Evolutionary conservation across 179 eudicot species (phyloP), one percentile per base, ranked within the genome.

Genomic region (Drosera spatulata): DNA sequence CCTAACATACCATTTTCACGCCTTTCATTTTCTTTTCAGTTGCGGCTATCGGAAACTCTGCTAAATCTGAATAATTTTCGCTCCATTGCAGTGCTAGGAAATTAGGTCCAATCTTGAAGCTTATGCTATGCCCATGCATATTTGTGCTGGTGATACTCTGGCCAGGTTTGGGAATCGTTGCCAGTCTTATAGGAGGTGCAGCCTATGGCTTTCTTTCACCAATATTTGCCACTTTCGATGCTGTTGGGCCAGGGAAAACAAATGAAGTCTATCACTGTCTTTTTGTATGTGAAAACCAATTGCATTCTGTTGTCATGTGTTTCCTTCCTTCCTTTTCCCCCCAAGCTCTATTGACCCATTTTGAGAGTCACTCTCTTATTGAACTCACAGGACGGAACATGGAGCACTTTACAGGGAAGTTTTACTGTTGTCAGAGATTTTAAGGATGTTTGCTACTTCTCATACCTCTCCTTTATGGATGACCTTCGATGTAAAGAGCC

Each of bases 201-300:
- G 75, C 77, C 39, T 91, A 84, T 75, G 98, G 98, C 63, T 69
- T 91, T 72, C 85, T 91, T 71, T 81, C 86, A 61, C 96, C 96
- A 49, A 64, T 91, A 40, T 82, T 88, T 67, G 95, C 89, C 62
- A 91, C 98, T 50, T 84, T 91, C 67, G 75, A 80, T 59, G 98
- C 96, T 38, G 82, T 88, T 64, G 91, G 86, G 37, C 85, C 81
- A 74, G 87, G 88, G 56, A 91, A 82, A 69, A 75, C 76, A 3
- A 50, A 88, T 63, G 69, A 71, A 57, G 75, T 85, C 61, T 84
- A 56, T 72, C 98, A 85, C 67, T 77, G 80, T 72, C 60, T 91
- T 46, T 72, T 41, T 69, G 97, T 91, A 79, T 55, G 96, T 74
- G 50, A 41, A 50, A 53, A 50, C 52, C 54, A 49, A 59, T 61